Percentiles rank a stretch among this genome's conserved stretches.
These are phyloP conservation scores for Trichoderma sp. DNA, from an alignment of 2,329 filamentous ascomycete species.

Conservation along the genomic window DNA sequence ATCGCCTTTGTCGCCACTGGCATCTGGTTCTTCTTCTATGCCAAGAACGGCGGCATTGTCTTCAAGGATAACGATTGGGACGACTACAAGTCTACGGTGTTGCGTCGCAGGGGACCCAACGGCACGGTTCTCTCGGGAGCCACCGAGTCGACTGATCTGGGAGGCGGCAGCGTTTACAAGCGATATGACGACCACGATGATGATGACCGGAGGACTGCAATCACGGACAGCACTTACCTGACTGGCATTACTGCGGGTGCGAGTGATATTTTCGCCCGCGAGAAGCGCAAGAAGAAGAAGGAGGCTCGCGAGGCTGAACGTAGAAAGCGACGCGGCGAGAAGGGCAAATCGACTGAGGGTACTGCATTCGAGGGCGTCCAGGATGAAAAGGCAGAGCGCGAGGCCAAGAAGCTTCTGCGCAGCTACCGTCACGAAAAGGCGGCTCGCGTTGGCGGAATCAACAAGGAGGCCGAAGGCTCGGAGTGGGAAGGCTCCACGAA, in stretches of 20 bases:
- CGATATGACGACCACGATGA: slow-evolving; percentile 55
- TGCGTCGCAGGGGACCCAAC: slow-evolving; percentile 84
- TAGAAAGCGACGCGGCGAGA: slow-evolving; percentile 29
- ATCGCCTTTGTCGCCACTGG: slow-evolving; percentile 68
- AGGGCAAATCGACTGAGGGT: slow-evolving; percentile 44
- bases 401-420: slow-evolving; percentile 66
- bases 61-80: slow-evolving; percentile 90
- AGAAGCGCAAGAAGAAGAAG: slow-evolving; percentile 54
- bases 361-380: slow-evolving; percentile 58
- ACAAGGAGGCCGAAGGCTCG: slow-evolving; percentile 74
- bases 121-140: slow-evolving; percentile 81
- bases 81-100: slow-evolving; percentile 93
- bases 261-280: slow-evolving; percentile 53
- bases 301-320: slow-evolving; percentile 44
- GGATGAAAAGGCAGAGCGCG: slow-evolving; percentile 63
- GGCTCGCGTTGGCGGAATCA: slow-evolving; percentile 84
- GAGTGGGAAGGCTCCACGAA: slow-evolving; percentile 72
- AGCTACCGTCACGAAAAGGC: slow-evolving; percentile 84
- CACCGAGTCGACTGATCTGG: slow-evolving; percentile 76
- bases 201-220: slow-evolving; percentile 44
- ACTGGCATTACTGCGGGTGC: slow-evolving; percentile 58
- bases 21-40: slow-evolving; percentile 99
- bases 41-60: slow-evolving; percentile 89
- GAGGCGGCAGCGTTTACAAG: slow-evolving; percentile 82
- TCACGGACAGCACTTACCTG: slow-evolving; percentile 45